Conservation (phyloP, 179 eudicot genomes). For the Dionaea muscipula region DNA sequence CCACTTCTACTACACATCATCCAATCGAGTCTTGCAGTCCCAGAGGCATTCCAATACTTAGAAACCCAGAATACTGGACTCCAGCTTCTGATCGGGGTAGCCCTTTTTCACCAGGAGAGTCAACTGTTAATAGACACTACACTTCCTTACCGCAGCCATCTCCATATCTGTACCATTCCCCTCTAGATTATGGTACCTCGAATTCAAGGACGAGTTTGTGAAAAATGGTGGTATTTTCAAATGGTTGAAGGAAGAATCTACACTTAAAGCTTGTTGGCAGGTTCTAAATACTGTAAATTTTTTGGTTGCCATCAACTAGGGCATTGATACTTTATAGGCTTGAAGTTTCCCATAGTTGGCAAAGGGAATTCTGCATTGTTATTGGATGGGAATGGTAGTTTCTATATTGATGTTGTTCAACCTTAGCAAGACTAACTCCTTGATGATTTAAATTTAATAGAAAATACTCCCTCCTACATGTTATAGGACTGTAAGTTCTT, state of each 20-base stretch:
- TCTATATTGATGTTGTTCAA: no score
- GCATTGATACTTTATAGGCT: neutral
- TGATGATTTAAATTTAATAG: no score
- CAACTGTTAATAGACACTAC: neutral
- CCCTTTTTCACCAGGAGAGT: conserved; percentile 6
- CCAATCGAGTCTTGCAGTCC: conserved; percentile 22
- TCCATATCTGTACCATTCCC: neutral
- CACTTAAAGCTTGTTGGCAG: neutral
- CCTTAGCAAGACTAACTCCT: no score
- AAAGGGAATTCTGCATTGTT: no score
- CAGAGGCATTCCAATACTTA: conserved; percentile 19
- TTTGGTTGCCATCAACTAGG: neutral
- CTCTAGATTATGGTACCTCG: conserved; percentile 4
- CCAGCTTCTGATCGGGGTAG: conserved; percentile 27
- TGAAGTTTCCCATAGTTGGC: no score
- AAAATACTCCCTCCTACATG: no score
- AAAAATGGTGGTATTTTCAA: neutral
- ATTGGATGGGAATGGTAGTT: no score
- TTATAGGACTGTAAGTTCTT: no score
- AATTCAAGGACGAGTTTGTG: conserved; percentile 1
- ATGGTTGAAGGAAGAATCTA: neutral
- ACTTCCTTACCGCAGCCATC: conserved; percentile 8
- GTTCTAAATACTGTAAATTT: neutral
- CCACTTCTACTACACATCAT: neutral
- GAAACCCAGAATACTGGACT: conserved; percentile 38